These are phyloP conservation scores for Metschnikowia borealis DNA, from an alignment of 805 yeast genomes.

Conservation along the genomic window DNA sequence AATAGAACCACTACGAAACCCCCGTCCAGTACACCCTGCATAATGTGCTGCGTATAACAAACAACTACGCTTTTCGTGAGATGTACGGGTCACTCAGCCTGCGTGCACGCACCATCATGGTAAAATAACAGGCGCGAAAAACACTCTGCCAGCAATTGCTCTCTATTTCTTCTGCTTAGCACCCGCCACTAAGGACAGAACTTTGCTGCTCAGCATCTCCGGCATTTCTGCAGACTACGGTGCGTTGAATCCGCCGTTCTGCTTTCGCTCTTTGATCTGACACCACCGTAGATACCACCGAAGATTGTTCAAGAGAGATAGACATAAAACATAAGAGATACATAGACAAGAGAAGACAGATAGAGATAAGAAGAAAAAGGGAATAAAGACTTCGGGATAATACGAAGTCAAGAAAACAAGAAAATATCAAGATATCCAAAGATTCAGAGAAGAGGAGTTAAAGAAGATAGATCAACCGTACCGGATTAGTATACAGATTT, in stretches of 20 bases:
- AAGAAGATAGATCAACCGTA: background rate
- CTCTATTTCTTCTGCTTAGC: conserved; percentile 2
- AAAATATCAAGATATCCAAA: background rate
- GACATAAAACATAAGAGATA: background rate
- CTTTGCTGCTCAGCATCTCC: background rate
- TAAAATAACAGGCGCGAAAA: background rate
- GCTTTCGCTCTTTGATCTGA: background rate
- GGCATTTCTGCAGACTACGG: background rate
- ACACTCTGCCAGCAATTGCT: background rate
- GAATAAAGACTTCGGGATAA: background rate
- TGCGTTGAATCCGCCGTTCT: background rate
- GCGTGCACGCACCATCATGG: background rate
- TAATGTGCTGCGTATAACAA: too few relatives aligned
- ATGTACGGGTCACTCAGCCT: background rate
- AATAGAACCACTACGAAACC: too few relatives aligned
- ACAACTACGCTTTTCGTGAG: background rate
- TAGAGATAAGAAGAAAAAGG: background rate
- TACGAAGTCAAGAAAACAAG: background rate
- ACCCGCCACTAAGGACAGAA: conserved; percentile 1
- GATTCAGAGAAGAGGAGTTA: background rate
- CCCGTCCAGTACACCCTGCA: too few relatives aligned
- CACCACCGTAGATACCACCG: background rate
- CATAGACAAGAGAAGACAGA: background rate
- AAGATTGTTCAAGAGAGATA: background rate
- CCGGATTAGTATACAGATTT: too few relatives aligned